Evolutionary conservation across 768 basidiomycete species (phyloP), one percentile per base, ranked within the genome.

Genomic region (Lactarius indigo): DNA sequence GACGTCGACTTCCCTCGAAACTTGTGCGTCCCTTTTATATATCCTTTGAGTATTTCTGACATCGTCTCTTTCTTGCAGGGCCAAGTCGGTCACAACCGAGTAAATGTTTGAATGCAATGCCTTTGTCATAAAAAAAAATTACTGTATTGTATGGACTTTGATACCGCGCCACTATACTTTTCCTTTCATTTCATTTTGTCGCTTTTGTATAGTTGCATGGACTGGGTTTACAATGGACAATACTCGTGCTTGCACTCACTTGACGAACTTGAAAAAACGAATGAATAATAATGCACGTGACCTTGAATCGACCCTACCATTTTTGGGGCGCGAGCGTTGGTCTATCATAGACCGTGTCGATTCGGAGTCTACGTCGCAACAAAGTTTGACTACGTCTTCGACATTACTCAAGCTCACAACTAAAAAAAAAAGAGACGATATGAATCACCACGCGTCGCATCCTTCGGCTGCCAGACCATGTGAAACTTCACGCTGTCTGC

Each of bases 1-100:
- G 96, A 98, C 75, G 96, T 98, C 71, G 96, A 99, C 77, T 97
- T 97, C 89, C 96, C 96, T 52, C 84, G 96, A 74, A 98, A 98
- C 82, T 80, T 98, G 89, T 92, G 74, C 73, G 91, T 84, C 8
- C 23, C 26, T 8, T 54, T 35, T 57, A 20, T 57, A 20, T 26
- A 37, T 59, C 30, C 2, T 50, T 37, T 18, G 54, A 64, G 64
- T 57, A 65, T 26, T 8, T 47, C 57, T 64, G 61, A 67, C 57
- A 10, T 31, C 6, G 3, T 10, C 15, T 17, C 18, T 56, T 18
- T 52, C 50, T 66, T 42, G 5, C 59, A 76, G 75, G 73, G 76
- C 76, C 59, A 76, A 76, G 72, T 76, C 76, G 20, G 76, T 76
- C 66, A 76, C 76, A 56, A 74, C 73, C 28, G 76, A 76, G 73